phyloP scores from a whole-genome alignment of 352 stramenopile species.

The Globisporangium barbulae region DNA sequence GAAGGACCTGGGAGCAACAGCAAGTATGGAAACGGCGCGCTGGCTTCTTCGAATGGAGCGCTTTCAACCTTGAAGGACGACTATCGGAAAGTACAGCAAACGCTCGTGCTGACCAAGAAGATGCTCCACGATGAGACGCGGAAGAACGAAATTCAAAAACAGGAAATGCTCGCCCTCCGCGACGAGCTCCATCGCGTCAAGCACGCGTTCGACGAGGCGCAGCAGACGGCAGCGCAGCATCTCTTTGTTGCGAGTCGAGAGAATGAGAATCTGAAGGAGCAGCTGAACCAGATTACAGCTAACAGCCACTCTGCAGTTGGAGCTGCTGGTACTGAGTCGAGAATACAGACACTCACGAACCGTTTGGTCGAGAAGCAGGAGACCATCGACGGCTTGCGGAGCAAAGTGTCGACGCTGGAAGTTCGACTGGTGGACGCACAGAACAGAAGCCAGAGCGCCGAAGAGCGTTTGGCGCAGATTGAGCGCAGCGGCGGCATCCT shows the following conservation, averaged over 20 bases:
- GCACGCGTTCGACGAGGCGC: constrained; percentile 24
- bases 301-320: constrained; percentile 17
- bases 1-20: background rate
- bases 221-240: constrained; percentile 38
- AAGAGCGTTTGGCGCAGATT: constrained; percentile 60
- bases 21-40: constrained; percentile 9
- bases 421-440: constrained; percentile 62
- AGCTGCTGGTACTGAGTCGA: constrained; percentile 39
- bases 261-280: constrained; percentile 46
- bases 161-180: constrained; percentile 54
- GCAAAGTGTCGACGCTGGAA: constrained; percentile 65
- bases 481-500: constrained; percentile 60
- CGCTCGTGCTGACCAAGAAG: constrained; percentile 72
- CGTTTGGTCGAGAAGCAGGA: constrained; percentile 83
- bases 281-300: constrained; percentile 26
- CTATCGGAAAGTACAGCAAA: constrained; percentile 57
- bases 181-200: constrained; percentile 59
- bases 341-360: constrained; percentile 79
- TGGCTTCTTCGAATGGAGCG: constrained; percentile 9
- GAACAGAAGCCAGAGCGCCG: constrained; percentile 33
- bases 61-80: constrained; percentile 47
- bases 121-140: constrained; percentile 63
- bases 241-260: constrained; percentile 33
- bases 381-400: constrained; percentile 62
- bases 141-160: constrained; percentile 62